A percentile compares a stretch with the other conserved stretches of the same genome.
Evolutionary conservation across 2,329 filamentous ascomycete genomes (phyloP).

Genomic region (Xylariaceae sp.): DNA sequence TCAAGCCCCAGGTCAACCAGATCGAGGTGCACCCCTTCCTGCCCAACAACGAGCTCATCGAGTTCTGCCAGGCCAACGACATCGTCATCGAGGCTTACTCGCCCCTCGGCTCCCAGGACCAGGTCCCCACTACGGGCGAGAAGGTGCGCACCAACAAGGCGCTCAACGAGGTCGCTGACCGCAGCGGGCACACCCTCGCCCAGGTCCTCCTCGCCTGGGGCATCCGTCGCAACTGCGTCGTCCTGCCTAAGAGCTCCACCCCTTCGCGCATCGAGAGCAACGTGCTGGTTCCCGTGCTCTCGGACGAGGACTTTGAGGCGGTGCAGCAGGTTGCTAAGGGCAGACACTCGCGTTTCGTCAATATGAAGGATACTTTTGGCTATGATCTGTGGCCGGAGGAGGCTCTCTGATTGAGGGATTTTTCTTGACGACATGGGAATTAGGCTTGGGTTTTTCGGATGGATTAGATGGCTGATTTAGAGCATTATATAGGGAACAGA

Average conservation of each 20-base stretch:
- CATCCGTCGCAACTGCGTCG: conserved; percentile 58
- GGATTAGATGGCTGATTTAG: too few species aligned
- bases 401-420: conserved; percentile 15
- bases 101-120: conserved; percentile 59
- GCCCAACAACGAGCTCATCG: conserved; percentile 44
- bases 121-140: conserved; percentile 63
- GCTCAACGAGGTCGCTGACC: conserved; percentile 53
- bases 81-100: conserved; percentile 50
- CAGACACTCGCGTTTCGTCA: conserved; percentile 66
- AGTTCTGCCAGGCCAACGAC: conserved; percentile 48
- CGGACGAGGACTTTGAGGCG: conserved; percentile 53
- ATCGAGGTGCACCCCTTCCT: conserved; percentile 45
- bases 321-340: conserved; percentile 60
- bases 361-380: conserved; percentile 78
- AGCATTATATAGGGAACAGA: too few species aligned
- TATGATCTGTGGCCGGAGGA: conserved; percentile 66
- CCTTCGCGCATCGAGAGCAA: conserved; percentile 64
- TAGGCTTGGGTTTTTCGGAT: too few species aligned
- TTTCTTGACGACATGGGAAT: background rate
- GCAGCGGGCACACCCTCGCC: conserved; percentile 52
- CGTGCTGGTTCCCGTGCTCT: conserved; percentile 49
- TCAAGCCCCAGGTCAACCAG: conserved; percentile 41
- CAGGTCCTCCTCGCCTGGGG: conserved; percentile 63
- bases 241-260: conserved; percentile 66
- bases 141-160: conserved; percentile 55